phyloP scores from a whole-genome alignment of 164 flowering plant genomes.

The Piper longum region DNA sequence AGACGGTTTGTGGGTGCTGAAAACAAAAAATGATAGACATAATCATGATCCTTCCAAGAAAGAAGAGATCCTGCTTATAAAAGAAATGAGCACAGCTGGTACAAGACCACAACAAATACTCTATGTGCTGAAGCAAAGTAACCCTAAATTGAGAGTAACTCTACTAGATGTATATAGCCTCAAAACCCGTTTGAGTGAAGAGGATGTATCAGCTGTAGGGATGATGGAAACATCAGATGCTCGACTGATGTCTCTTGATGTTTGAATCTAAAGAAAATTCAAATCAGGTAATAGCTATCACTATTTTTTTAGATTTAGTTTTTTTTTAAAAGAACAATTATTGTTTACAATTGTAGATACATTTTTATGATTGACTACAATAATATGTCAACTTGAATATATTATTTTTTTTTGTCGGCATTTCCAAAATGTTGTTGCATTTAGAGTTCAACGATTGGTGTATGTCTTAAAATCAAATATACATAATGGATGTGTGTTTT shows the following conservation, averaged over 20 bases:
- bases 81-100: slow-evolving; percentile 35
- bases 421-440: too few relatives aligned
- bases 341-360: neutral
- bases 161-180: slow-evolving; percentile 35
- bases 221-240: neutral
- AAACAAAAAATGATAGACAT: slow-evolving; percentile 19
- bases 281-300: neutral
- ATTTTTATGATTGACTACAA: neutral
- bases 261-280: neutral
- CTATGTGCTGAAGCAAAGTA: slow-evolving; percentile 25
- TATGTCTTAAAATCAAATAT: too few relatives aligned
- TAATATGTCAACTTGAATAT: too few relatives aligned
- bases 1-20: slow-evolving; percentile 23
- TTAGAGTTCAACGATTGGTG: too few relatives aligned
- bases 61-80: slow-evolving; percentile 23
- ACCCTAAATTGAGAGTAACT: slow-evolving; percentile 29
- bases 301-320: neutral
- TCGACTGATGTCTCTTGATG: neutral
- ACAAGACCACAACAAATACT: slow-evolving; percentile 34
- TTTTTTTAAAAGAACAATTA: too few relatives aligned
- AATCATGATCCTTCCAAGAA: slow-evolving; percentile 35
- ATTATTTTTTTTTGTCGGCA: too few relatives aligned
- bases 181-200: slow-evolving; percentile 22
- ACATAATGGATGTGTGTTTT: too few relatives aligned
- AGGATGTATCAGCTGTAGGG: slow-evolving; percentile 15